Evolutionary conservation across 345 rosid species (phyloP).

Genomic region (Gossypium turneri): DNA sequence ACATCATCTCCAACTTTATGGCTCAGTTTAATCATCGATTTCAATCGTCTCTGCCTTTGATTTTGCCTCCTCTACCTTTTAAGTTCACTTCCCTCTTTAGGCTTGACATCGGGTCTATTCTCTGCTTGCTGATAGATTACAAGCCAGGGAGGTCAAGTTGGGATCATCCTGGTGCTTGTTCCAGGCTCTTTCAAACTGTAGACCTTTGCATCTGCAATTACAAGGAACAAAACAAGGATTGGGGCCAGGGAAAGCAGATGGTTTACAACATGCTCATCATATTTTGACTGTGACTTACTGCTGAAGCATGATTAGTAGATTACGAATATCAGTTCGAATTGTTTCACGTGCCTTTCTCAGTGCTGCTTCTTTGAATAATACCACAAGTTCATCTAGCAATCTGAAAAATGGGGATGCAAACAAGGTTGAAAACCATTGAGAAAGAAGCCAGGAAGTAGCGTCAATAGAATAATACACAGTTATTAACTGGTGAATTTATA

Average conservation of each 20-base stretch:
- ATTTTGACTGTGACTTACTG: constrained; percentile 39
- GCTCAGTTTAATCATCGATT: background rate
- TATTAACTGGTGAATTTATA: background rate
- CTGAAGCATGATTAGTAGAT: constrained; percentile 58
- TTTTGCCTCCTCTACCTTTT: background rate
- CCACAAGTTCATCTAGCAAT: constrained; percentile 74
- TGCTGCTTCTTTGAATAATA: constrained; percentile 64
- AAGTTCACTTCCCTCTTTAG: background rate
- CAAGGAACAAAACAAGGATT: constrained; percentile 4
- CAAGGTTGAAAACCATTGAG: background rate
- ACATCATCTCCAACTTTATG: background rate
- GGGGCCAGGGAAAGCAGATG: background rate
- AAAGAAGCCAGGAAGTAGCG: background rate
- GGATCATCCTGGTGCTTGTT: constrained; percentile 56
- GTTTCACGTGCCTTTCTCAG: constrained; percentile 57
- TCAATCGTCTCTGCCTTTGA: background rate
- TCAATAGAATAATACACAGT: background rate
- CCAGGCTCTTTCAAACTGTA: constrained; percentile 65
- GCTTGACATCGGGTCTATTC: background rate
- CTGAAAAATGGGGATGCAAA: constrained; percentile 29
- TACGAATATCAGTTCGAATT: constrained; percentile 48
- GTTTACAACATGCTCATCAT: background rate
- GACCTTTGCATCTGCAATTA: constrained; percentile 54
- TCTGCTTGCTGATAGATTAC: constrained; percentile 20
- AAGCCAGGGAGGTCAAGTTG: constrained; percentile 39